Base-by-base conservation (phyloP, 2,329 filamentous ascomycete genomes). In the Xylariaceae sp. region DNA sequence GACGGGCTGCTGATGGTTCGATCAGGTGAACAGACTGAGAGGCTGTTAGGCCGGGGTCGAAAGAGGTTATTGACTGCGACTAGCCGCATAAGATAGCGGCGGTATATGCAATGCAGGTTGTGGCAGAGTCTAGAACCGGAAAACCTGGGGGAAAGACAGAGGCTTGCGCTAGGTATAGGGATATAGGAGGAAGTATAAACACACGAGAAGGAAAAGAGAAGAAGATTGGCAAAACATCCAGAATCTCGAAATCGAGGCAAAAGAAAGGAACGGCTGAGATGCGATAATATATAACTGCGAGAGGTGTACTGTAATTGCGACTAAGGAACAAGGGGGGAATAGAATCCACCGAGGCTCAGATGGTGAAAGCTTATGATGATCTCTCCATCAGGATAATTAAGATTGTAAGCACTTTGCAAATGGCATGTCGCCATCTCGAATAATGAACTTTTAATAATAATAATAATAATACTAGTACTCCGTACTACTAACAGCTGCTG, bases 311-410 rank as follows among this genome's bases (percentile, higher is more conserved):
- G 48, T 47, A 42, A 55, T 52, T 20, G 26, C 47, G 24, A 32
- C 33, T 45, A 39, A 43, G 36, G 37, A 49, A 37, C 48, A 33
- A 53, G 53, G 53, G 48, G 43, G 21, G 9, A 16, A 41, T n/a
- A n/a, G n/a, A 53, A 50, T 51, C 46, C 47, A 48, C 43, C 24
- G 42, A 21, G 53, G 48, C 48, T 35, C 36, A 47, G 52, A 51
- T 29, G 41, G 35, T 15, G 46, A 37, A 48, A 56, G 53, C 33
- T 48, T 48, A 52, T 48, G 53, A 47, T 48, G 42, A 52, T 55
- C 53, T 49, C 48, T 46, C 39, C 33, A 40, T 55, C 27, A 52
- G 48, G 53, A 55, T 55, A 48, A 42, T 29, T 55, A 21, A 52
- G 41, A 29, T 41, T 53, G 29, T 30, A 35, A 55, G 48, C 30